These are phyloP conservation scores for Epichloe baconii DNA, from an alignment of 2,329 filamentous ascomycete species.

Conservation along the genomic window DNA sequence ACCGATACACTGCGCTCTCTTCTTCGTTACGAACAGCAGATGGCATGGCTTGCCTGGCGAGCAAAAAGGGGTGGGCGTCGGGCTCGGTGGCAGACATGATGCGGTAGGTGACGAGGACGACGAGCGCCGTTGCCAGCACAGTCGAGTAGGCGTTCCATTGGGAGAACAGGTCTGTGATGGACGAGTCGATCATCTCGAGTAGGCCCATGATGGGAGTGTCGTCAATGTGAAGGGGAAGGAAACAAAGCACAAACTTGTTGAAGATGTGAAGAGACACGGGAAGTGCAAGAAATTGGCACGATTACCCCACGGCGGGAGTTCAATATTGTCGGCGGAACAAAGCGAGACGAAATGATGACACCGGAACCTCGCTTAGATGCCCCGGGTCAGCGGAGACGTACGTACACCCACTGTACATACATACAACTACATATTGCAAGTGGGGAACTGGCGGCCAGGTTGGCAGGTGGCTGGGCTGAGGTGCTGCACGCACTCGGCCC, in stretches of 20 bases:
- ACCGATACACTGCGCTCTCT: conserved; percentile 76
- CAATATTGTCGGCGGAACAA: background rate
- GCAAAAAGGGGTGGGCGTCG: conserved; percentile 87
- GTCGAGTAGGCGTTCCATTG: conserved; percentile 80
- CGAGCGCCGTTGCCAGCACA: conserved; percentile 49
- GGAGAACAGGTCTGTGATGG: conserved; percentile 53
- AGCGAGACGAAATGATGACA: background rate
- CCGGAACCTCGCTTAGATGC: background rate
- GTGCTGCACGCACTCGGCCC: too few relatives aligned
- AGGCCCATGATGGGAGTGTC: conserved; percentile 22
- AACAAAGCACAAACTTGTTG: background rate
- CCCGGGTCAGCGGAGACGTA: too few relatives aligned
- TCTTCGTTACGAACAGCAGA: conserved; percentile 70
- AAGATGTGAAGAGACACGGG: background rate
- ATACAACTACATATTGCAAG: too few relatives aligned
- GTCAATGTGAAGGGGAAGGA: background rate
- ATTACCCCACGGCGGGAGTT: background rate
- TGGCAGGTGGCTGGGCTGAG: too few relatives aligned
- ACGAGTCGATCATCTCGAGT: conserved; percentile 54
- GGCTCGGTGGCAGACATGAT: conserved; percentile 63
- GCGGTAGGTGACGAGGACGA: conserved; percentile 56
- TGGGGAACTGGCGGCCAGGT: background rate
- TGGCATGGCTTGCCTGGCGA: conserved; percentile 69
- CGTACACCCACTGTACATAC: too few relatives aligned
- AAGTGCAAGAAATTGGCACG: background rate